These are phyloP conservation scores for Cephaloascus fragrans DNA, from an alignment of 805 yeast species.

Conservation along the genomic window DNA sequence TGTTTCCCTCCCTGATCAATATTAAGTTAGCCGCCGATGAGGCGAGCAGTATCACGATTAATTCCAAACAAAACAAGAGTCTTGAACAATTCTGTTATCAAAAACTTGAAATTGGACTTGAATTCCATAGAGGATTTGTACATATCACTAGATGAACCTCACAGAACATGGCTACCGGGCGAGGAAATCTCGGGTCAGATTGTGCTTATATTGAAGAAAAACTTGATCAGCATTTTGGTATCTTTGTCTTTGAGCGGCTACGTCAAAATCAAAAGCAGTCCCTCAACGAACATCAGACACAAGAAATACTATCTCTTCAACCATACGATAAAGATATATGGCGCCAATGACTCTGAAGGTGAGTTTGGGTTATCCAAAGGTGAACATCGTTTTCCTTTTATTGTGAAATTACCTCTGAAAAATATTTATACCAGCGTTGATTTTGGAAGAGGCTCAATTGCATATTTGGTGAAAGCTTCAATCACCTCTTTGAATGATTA, in stretches of 20 bases:
- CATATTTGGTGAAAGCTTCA: constrained; percentile 51
- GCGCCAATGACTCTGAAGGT: constrained; percentile 16
- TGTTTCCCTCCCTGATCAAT: too few species aligned
- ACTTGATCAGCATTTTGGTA: constrained; percentile 42
- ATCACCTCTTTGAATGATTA: constrained; percentile 16
- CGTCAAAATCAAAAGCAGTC: constrained; percentile 40
- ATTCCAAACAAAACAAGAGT: constrained; percentile 15
- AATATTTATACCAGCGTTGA: constrained; percentile 66
- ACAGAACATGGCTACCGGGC: constrained; percentile 70
- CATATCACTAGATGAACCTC: constrained; percentile 65
- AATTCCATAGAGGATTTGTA: constrained; percentile 53
- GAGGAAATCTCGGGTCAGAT: constrained; percentile 62
- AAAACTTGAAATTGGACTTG: constrained; percentile 20
- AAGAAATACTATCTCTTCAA: constrained; percentile 44
- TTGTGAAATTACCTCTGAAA: constrained; percentile 68
- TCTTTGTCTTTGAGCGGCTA: constrained; percentile 46
- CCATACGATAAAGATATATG: constrained; percentile 51
- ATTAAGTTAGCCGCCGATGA: constrained; percentile 21
- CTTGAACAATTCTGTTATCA: constrained; percentile 2
- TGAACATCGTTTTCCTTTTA: constrained; percentile 81
- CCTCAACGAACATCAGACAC: constrained; percentile 44
- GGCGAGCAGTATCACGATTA: constrained; percentile 41
- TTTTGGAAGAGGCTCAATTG: constrained; percentile 80
- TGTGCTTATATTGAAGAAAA: constrained; percentile 44
- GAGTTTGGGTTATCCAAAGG: constrained; percentile 58